Percentiles rank a stretch among this genome's conserved stretches.
These are phyloP conservation scores for Camellia granthamiana DNA, from an alignment of 148 eudicot species.

Conservation along the genomic window DNA sequence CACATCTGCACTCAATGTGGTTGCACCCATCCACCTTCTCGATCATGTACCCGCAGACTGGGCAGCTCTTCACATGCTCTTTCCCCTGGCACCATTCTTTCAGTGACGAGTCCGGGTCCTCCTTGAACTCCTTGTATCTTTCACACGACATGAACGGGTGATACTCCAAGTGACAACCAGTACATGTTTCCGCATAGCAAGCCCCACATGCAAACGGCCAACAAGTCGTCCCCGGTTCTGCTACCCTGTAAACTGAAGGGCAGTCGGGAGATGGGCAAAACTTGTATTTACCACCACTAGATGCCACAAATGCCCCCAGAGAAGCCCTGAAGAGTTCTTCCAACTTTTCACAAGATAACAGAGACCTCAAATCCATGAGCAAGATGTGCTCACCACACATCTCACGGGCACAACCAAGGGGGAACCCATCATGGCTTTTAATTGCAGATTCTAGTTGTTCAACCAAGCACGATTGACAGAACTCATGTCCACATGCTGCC, in stretches of 20 bases:
- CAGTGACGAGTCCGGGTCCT: slow-evolving; percentile 3
- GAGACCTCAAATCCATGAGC: background rate
- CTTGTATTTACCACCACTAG: slow-evolving; percentile 5
- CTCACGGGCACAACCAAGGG: background rate
- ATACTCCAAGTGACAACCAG: slow-evolving; percentile 6
- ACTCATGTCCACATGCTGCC: background rate
- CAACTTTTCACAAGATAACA: background rate
- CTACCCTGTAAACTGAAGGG: slow-evolving; percentile 4
- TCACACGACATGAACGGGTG: background rate
- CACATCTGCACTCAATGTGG: slow-evolving; percentile 4
- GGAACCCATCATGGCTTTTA: background rate
- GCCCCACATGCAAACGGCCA: slow-evolving; percentile 6
- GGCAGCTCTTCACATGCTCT: background rate
- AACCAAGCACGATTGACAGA: background rate
- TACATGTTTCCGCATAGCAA: slow-evolving; percentile 1
- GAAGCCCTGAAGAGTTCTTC: slow-evolving; percentile 8
- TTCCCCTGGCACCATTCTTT: slow-evolving; percentile 8
- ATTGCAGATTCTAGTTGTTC: background rate
- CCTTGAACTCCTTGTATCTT: slow-evolving; percentile 9
- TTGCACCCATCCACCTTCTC: slow-evolving; percentile 10
- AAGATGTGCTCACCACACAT: background rate
- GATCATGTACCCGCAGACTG: background rate
- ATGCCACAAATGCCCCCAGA: slow-evolving; percentile 2
- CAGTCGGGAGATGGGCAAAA: slow-evolving; percentile 9
- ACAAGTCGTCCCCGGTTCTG: background rate